Evolutionary conservation across 768 basidiomycete species (phyloP).

Genomic region (Royoungia palumana): DNA sequence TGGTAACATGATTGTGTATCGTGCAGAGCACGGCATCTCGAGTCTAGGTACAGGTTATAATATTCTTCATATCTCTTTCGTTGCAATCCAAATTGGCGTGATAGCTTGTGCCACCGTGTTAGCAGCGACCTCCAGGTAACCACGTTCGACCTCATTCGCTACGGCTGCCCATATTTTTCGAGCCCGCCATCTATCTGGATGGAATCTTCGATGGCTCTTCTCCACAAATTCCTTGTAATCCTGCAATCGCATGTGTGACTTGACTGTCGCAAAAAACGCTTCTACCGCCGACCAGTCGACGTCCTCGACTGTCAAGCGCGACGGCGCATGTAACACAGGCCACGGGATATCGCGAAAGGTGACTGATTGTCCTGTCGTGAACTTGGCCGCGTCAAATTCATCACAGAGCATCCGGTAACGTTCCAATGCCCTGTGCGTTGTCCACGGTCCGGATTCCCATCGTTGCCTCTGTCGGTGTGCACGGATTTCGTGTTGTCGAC

Average conservation of each 20-base stretch:
- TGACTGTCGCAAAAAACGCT: conserved; percentile 59
- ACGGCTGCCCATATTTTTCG: conserved; percentile 59
- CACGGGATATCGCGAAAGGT: conserved; percentile 66
- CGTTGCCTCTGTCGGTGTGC: conserved; percentile 48
- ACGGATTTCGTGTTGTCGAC: conserved; percentile 38
- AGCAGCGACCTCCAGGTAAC: conserved; percentile 64
- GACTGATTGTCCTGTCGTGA: conserved; percentile 50
- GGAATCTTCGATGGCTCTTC: conserved; percentile 71
- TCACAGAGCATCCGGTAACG: conserved; percentile 59
- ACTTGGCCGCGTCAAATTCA: conserved; percentile 61
- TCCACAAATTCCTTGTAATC: conserved; percentile 66
- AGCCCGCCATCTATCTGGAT: conserved; percentile 77
- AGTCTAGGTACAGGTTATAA: not conserved
- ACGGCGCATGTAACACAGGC: conserved; percentile 63
- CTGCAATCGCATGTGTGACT: conserved; percentile 49
- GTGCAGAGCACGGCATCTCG: too few relatives aligned
- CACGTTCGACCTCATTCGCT: conserved; percentile 53
- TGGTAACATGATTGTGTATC: too few relatives aligned
- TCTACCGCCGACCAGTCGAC: conserved; percentile 72
- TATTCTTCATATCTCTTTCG: conserved; percentile 28
- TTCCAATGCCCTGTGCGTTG: conserved; percentile 61
- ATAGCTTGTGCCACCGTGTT: conserved; percentile 73
- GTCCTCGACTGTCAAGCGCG: conserved; percentile 54
- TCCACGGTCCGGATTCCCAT: conserved; percentile 65
- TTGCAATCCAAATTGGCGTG: conserved; percentile 61